A percentile compares a stretch with the other conserved stretches of the same genome.
These are phyloP conservation scores for Talaromyces sp. DNA, from an alignment of 2,329 filamentous ascomycete genomes.

Conservation along the genomic window DNA sequence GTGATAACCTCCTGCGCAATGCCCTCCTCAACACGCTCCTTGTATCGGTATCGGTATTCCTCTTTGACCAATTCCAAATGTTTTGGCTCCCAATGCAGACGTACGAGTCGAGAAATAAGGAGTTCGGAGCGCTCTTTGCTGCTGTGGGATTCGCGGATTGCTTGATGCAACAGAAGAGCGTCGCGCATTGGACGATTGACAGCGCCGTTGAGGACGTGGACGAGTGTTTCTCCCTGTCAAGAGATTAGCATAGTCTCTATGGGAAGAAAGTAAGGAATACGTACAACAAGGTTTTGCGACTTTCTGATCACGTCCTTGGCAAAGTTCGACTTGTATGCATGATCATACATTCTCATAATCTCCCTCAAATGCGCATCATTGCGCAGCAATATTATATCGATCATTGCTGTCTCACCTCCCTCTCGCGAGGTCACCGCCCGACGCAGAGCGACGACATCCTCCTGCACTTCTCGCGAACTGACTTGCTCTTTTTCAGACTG, in stretches of 20 bases:
- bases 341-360: conserved; percentile 72
- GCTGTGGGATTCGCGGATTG: conserved; percentile 68
- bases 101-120: conserved; percentile 79
- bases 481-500: conserved; percentile 75
- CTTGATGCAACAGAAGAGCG: conserved; percentile 84
- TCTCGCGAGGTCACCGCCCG: conserved; percentile 65
- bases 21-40: conserved; percentile 68
- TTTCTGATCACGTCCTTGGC: conserved; percentile 81
- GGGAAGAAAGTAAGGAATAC: conserved; percentile 39
- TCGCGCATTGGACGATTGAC: conserved; percentile 95
- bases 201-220: conserved; percentile 92
- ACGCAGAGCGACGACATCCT: conserved; percentile 70
- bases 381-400: conserved; percentile 74
- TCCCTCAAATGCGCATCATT: conserved; percentile 80
- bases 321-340: conserved; percentile 72
- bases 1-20: conserved; percentile 72
- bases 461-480: conserved; percentile 59
- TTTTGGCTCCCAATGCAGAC: conserved; percentile 85
- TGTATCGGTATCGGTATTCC: conserved; percentile 76
- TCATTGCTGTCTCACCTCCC: conserved; percentile 84
- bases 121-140: conserved; percentile 76
- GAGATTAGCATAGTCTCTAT: background rate
- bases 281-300: conserved; percentile 86
- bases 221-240: conserved; percentile 80
- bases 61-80: conserved; percentile 77